Evolutionary conservation across 106 monocot genomes (phyloP), one percentile per base, ranked within the genome.

Genomic region (Xerophyta viscosa): DNA sequence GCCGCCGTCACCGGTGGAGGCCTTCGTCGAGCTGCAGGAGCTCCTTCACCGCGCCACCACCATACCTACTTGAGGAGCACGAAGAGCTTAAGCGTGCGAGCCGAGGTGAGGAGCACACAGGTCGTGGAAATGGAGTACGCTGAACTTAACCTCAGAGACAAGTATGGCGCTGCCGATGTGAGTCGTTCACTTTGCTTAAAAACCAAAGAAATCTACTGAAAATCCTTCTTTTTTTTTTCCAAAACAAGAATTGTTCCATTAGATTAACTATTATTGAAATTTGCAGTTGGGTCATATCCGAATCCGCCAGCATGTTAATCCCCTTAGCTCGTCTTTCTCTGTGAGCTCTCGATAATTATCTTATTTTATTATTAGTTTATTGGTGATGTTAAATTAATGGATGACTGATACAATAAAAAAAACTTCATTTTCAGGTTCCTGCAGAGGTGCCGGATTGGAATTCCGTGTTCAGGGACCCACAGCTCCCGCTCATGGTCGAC

Each of bases 261-360:
- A 18, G 11, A 19, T 29, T 54, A 8, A 17, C 15, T 39, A 3
- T 3, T 3, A 39, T 33, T 33, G 11, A 33, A 15, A 29, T 54
- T 27, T 5, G 59, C 79, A 85, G 88, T 1, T 84, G 59, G 96
- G 96, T 63, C 82, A 77, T 28, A 65, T 88, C 36, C 77, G 96
- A 27, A 89, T 98, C 27, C 72, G 96, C 53, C 96, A 98, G 27
- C 96, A 98, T 68, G 96, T 86, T 22, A 98, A 98, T 67, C 96
- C 89, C 4, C 85, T 98, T 44, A 82, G 78, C 45, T 78, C 76
- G 1, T 63, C 75, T 19, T 88, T 88, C 66, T 44, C 64, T 9
- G 94, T 84, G 29, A 65, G 73, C 20, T 46, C 15, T 39, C 39
- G 33, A 36, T 36, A 36, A 36, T 33, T 11, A 33, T 11, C 11